These are phyloP conservation scores for Primulina huaijiensis DNA, from an alignment of 257 asterid species.

Conservation along the genomic window DNA sequence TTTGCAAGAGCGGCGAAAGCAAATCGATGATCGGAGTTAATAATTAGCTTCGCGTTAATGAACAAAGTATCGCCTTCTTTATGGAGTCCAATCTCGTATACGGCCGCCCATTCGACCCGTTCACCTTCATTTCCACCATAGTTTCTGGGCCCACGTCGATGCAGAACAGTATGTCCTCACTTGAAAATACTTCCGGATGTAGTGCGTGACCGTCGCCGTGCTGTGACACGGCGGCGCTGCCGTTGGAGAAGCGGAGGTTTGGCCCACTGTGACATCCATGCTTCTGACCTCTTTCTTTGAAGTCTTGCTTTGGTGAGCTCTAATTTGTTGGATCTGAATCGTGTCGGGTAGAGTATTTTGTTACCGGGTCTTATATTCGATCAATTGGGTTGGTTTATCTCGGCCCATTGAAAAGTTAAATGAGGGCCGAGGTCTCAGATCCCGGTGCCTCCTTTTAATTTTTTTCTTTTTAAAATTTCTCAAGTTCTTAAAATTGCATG, in stretches of 20 bases:
- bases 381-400: no score
- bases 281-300: background rate
- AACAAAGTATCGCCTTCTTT: conserved; percentile 76
- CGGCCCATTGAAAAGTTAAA: no score
- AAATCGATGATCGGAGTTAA: conserved; percentile 85
- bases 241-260: conserved; percentile 30
- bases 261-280: conserved; percentile 49
- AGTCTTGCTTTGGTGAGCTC: no score
- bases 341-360: background rate
- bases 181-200: conserved; percentile 42
- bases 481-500: no score
- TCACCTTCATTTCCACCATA: conserved; percentile 63
- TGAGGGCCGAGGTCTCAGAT: no score
- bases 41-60: conserved; percentile 75
- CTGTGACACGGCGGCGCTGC: conserved; percentile 25
- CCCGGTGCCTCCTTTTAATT: no score
- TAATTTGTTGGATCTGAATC: no score
- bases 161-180: conserved; percentile 88
- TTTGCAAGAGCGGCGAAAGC: conserved; percentile 68
- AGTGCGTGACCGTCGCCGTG: conserved; percentile 37
- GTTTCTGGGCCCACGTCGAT: conserved; percentile 83
- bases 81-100: conserved; percentile 74
- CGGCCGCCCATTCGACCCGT: conserved; percentile 70
- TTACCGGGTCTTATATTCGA: no score
- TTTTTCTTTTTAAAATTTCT: no score